Conservation (phyloP, 2,329 filamentous ascomycete genomes). For the Alternaria arbusti region DNA sequence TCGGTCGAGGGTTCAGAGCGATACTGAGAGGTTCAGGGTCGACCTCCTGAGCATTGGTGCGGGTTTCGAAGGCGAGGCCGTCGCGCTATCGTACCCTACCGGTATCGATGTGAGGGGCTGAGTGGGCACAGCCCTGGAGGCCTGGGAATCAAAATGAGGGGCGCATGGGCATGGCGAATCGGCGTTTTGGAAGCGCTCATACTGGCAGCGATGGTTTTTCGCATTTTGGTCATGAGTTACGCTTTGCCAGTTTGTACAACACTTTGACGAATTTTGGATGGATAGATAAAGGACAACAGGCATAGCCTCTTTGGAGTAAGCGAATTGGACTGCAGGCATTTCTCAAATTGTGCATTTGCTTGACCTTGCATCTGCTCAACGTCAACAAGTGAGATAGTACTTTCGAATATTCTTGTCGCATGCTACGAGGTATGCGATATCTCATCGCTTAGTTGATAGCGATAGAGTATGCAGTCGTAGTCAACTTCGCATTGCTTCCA, state of each 20-base stretch:
- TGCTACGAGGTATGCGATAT: not conserved
- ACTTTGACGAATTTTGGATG: not conserved
- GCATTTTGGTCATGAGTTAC: not conserved
- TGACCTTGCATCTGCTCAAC: not conserved
- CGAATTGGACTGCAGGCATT: not conserved
- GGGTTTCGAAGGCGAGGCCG: constrained; percentile 3
- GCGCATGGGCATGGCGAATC: not conserved
- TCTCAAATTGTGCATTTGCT: not conserved
- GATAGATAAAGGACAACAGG: not conserved
- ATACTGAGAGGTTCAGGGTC: not conserved
- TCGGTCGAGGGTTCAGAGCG: not conserved
- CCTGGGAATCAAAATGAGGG: not conserved
- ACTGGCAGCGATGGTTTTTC: not conserved
- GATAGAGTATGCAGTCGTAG: not conserved
- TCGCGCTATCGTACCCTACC: not conserved
- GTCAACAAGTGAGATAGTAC: not conserved
- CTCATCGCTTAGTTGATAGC: not conserved
- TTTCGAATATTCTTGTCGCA: not conserved
- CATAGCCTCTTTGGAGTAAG: not conserved
- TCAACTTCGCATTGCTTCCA: not conserved
- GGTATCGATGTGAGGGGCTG: constrained; percentile 14
- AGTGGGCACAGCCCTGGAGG: not conserved
- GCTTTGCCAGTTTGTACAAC: not conserved
- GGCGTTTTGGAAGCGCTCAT: not conserved
- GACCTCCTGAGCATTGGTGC: constrained; percentile 10